Evolutionary conservation across 2,329 filamentous ascomycete species (phyloP), one percentile per base, ranked within the genome.

Genomic region (Cytospora schulzeri): DNA sequence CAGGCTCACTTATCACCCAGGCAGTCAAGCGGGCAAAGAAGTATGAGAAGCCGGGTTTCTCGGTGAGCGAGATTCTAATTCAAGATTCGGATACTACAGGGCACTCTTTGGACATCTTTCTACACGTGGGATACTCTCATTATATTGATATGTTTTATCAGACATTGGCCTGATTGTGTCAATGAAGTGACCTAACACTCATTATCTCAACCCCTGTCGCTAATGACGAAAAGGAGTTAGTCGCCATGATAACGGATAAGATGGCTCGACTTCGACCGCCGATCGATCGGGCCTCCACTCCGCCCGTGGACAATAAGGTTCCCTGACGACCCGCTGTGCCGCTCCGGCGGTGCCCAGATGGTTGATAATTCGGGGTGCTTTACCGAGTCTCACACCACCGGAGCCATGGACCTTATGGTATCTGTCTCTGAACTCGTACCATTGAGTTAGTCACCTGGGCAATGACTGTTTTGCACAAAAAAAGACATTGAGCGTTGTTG

Each of bases 201-300:
- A n/a, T 9, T 48, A 48, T 48, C 45, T 48, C 22, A 3, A 24
- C 45, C 45, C 45, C 45, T 48, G 45, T 48, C 45, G 45, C 9
- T 4, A 48, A 22, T 45, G 41, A 22, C 19, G 8, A 45, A 22
- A 45, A n/a, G 41, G 19, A 22, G 41, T 48, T 48, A 48, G 45
- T 48, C n/a, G 45, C 19, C 11, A 24, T 48, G 45, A 48, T 48
- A 48, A 48, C n/a, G 45, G 45, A 48, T 48, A 48, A 48, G n/a
- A 48, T 48, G 45, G 45, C 45, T 48, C 5, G 45, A 22, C 17
- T 24, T 48, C n/a, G 45, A 22, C n/a, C 1, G n/a, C 45, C n/a
- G 45, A 48, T 48, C 45, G 45, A 48, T 48, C 45, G 45, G 45
- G n/a, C n/a, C 45, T 48, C 45, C 45, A 48, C 45, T 48, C 45